Evolutionary conservation across 371 early-diverging fungal species (phyloP).

Genomic region (Zychaea mexicana): DNA sequence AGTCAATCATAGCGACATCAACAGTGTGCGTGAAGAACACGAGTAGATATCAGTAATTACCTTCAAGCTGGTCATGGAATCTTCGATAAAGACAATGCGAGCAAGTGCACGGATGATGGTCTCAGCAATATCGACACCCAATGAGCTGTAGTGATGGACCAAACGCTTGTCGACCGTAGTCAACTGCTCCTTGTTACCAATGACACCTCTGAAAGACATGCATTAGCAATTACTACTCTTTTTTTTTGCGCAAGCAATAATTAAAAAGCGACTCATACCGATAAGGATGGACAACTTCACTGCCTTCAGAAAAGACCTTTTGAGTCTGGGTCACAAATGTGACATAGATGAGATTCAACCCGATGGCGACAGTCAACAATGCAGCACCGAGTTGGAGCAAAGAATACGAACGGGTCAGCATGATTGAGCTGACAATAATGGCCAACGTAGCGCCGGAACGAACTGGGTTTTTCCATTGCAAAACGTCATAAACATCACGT

Average conservation of each 20-base stretch:
- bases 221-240: neutral
- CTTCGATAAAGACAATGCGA: conserved; percentile 45
- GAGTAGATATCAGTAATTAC: neutral
- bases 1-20: neutral
- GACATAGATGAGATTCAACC: conserved; percentile 45
- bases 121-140: conserved; percentile 36
- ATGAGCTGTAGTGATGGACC: conserved; percentile 31
- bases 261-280: conserved; percentile 16
- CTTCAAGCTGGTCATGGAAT: conserved; percentile 37
- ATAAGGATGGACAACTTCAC: conserved; percentile 37
- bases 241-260: neutral
- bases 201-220: conserved; percentile 22
- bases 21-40: neutral
- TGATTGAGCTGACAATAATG: conserved; percentile 24
- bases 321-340: conserved; percentile 36
- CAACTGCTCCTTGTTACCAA: conserved; percentile 20
- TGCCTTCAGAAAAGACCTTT: conserved; percentile 26
- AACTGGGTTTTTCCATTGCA: conserved; percentile 44
- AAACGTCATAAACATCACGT: conserved; percentile 21
- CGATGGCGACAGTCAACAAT: conserved; percentile 34
- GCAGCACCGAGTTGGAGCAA: conserved; percentile 37
- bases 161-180: conserved; percentile 25
- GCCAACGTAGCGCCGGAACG: conserved; percentile 34
- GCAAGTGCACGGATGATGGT: conserved; percentile 36
- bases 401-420: conserved; percentile 42